Percentiles rank a stretch among this genome's conserved stretches.
Conservation (phyloP, 345 rosid genomes). For the Lagerstroemia speciosa region DNA sequence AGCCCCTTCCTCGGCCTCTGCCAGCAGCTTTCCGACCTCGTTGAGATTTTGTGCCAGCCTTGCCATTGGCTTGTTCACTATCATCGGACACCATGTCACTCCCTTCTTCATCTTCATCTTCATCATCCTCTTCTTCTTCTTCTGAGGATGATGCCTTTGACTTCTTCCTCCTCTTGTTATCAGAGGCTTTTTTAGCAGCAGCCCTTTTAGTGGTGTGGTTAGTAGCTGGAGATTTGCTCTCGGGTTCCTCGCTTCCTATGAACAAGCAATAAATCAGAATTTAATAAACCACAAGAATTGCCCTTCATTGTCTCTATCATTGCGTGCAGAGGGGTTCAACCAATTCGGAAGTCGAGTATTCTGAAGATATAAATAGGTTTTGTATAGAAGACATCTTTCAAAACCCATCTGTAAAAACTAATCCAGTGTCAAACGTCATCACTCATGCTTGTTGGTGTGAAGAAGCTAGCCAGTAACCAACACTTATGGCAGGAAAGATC, state of each 20-base stretch:
- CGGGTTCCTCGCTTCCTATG: slow-evolving; percentile 42
- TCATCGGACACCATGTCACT: slow-evolving; percentile 29
- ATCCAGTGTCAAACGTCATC: not conserved
- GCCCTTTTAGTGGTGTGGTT: slow-evolving; percentile 35
- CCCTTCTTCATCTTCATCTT: slow-evolving; percentile 43
- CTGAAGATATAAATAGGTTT: not conserved
- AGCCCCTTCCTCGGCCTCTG: slow-evolving; percentile 38
- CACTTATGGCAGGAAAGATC: not conserved
- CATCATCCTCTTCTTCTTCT: slow-evolving; percentile 58
- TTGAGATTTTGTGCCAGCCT: slow-evolving; percentile 29
- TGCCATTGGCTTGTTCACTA: slow-evolving; percentile 51
- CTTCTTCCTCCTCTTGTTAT: slow-evolving; percentile 54
- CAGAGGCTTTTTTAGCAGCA: slow-evolving; percentile 25
- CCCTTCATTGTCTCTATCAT: not conserved
- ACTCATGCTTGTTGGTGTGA: not conserved
- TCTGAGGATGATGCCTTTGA: slow-evolving; percentile 55
- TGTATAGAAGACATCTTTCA: not conserved
- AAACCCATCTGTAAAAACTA: not conserved
- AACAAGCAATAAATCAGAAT: slow-evolving; percentile 9
- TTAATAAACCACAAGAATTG: not conserved
- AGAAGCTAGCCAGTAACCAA: no score
- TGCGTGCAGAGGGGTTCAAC: not conserved
- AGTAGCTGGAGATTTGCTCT: slow-evolving; percentile 25
- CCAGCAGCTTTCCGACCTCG: slow-evolving; percentile 33
- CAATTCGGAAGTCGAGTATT: not conserved